These are phyloP conservation scores for Phycomyces nitens DNA, from an alignment of 192 early-diverging fungal genomes.

Conservation along the genomic window DNA sequence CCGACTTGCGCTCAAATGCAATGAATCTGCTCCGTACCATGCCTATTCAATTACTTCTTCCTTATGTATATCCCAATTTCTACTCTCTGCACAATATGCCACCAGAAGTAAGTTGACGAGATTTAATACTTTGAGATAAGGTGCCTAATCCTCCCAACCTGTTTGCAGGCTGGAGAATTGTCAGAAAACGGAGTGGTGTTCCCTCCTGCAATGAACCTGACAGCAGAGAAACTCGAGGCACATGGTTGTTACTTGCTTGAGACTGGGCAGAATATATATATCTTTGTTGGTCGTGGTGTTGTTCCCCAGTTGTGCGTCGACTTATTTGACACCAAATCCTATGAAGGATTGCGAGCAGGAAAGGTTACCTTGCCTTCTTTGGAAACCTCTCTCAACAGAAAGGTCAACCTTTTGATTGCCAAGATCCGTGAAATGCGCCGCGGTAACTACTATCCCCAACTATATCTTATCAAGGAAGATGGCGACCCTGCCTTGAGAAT, in stretches of 20 bases:
- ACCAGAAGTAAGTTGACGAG: slow-evolving; percentile 39
- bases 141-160: background rate
- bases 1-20: slow-evolving; percentile 77
- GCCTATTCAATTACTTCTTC: slow-evolving; percentile 71
- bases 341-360: slow-evolving; percentile 75
- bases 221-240: slow-evolving; percentile 80
- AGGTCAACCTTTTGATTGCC: slow-evolving; percentile 72
- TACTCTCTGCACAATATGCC: slow-evolving; percentile 85
- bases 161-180: slow-evolving; percentile 43
- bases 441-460: slow-evolving; percentile 64
- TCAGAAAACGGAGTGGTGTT: slow-evolving; percentile 64
- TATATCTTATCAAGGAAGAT: slow-evolving; percentile 91
- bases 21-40: slow-evolving; percentile 80
- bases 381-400: slow-evolving; percentile 70
- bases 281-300: slow-evolving; percentile 86
- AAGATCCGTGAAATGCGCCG: slow-evolving; percentile 68
- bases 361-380: slow-evolving; percentile 66
- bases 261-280: slow-evolving; percentile 75
- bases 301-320: slow-evolving; percentile 67
- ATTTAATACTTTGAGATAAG: background rate
- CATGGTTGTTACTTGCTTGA: slow-evolving; percentile 87
- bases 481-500: slow-evolving; percentile 78
- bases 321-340: slow-evolving; percentile 73
- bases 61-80: slow-evolving; percentile 71
- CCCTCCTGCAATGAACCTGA: slow-evolving; percentile 77